Conservation (phyloP, 2,329 filamentous ascomycete genomes). For the Fusarium dlaminii region DNA sequence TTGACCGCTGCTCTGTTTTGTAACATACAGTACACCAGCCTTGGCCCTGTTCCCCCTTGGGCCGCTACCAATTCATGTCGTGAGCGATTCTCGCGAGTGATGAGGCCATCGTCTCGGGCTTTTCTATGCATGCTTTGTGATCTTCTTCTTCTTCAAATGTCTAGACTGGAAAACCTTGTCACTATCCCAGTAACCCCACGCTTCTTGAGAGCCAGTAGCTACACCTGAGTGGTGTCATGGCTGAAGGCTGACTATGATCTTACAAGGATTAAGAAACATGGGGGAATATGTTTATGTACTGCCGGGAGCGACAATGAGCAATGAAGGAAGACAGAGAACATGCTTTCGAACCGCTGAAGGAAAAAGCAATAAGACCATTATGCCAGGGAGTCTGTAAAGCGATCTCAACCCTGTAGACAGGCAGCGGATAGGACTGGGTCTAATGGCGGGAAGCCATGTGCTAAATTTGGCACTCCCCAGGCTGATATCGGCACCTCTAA, state of each 20-base stretch:
- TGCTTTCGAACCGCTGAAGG: conserved; percentile 15
- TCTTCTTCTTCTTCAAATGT: conserved; percentile 31
- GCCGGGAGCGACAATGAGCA: conserved; percentile 30
- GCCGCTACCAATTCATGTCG: conserved; percentile 38
- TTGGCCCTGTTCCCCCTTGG: conserved; percentile 24
- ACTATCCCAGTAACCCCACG: conserved; percentile 41
- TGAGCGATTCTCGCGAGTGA: conserved; percentile 33
- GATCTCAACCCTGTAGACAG: conserved; percentile 21
- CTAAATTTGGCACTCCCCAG: conserved; percentile 31
- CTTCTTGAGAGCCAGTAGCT: conserved; percentile 34
- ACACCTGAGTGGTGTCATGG: conserved; percentile 37
- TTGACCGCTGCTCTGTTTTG: conserved; percentile 41
- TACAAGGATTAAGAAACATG: conserved; percentile 20
- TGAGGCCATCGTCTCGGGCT: conserved; percentile 41
- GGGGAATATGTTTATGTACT: conserved; percentile 8
- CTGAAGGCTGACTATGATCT: conserved; percentile 26
- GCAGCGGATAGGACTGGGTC: conserved; percentile 15
- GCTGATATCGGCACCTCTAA: conserved; percentile 31
- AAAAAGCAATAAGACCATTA: conserved; percentile 28
- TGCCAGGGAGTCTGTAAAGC: conserved; percentile 26
- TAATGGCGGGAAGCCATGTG: conserved; percentile 37
- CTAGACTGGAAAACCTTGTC: conserved; percentile 32
- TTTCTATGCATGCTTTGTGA: conserved; percentile 24
- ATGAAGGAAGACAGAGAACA: conserved; percentile 18
- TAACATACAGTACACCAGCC: conserved; percentile 14